Conservation (phyloP, 768 basidiomycete genomes). For the Collybiopsis luxurians region DNA sequence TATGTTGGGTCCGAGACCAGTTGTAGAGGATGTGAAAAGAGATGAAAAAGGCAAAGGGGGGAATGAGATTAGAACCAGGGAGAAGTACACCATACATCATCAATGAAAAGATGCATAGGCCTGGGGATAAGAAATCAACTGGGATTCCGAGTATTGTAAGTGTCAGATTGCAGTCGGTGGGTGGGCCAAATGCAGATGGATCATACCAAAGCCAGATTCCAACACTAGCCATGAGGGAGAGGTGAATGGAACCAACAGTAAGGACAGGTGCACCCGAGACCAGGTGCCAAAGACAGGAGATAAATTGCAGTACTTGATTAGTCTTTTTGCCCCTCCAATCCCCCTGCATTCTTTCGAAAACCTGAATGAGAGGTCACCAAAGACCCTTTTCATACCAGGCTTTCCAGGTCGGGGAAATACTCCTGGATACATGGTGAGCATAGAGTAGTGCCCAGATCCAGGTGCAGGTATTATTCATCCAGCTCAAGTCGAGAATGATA, state of each 20-base stretch:
- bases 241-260: slow-evolving; percentile 16
- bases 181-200: slow-evolving; percentile 9
- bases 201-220: slow-evolving; percentile 20
- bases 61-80: slow-evolving; percentile 7
- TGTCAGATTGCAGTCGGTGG: background rate
- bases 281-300: background rate
- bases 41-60: slow-evolving; percentile 15
- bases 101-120: slow-evolving; percentile 13
- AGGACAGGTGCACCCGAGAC: slow-evolving; percentile 3
- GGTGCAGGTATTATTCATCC: too few species aligned
- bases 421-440: too few species aligned
- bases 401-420: too few species aligned
- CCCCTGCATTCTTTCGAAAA: background rate
- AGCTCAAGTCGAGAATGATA: too few species aligned
- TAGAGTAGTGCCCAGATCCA: too few species aligned
- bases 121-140: background rate
- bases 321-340: background rate
- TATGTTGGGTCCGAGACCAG: slow-evolving; percentile 10
- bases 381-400: background rate
- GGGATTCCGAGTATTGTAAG: background rate
- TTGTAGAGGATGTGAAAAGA: slow-evolving; percentile 8
- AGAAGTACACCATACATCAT: slow-evolving; percentile 17
- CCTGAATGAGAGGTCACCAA: background rate
- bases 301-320: background rate
- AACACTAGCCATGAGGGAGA: slow-evolving; percentile 17